Evolutionary conservation across 2,329 filamentous ascomycete genomes (phyloP).

Genomic region (Colletotrichum salicis): DNA sequence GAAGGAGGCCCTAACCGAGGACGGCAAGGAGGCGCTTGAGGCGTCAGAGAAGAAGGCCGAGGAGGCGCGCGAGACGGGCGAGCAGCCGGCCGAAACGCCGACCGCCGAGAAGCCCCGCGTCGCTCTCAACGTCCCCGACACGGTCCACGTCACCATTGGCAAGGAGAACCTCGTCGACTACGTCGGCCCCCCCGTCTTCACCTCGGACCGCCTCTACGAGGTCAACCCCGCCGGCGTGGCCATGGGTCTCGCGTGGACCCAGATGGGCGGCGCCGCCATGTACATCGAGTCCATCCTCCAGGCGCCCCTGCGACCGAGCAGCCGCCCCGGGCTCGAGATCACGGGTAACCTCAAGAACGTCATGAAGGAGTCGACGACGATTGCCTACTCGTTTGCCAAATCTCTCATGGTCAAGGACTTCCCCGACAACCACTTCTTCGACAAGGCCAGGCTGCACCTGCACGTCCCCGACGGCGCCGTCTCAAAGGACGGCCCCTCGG

Average conservation of each 20-base stretch:
- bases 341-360: conserved; percentile 95
- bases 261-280: conserved; percentile 93
- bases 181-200: conserved; percentile 95
- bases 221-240: conserved; percentile 91
- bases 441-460: conserved; percentile 93
- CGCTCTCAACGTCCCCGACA: conserved; percentile 84
- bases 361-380: conserved; percentile 97
- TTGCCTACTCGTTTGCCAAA: conserved; percentile 97
- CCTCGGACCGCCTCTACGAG: conserved; percentile 94
- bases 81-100: conserved; percentile 41
- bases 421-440: conserved; percentile 93
- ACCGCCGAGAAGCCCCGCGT: conserved; percentile 73
- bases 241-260: conserved; percentile 98
- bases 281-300: conserved; percentile 98
- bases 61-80: conserved; percentile 59
- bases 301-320: conserved; percentile 77
- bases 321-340: conserved; percentile 83
- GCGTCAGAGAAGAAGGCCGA: conserved; percentile 77
- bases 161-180: conserved; percentile 96
- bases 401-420: conserved; percentile 85
- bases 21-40: conserved; percentile 82
- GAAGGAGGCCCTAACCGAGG: conserved; percentile 82
- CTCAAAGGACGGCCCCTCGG: conserved; percentile 91
- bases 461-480: conserved; percentile 98
- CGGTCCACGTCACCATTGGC: conserved; percentile 85